Conservation (phyloP, 305 asterid genomes). For the Solanum hybrid region DNA sequence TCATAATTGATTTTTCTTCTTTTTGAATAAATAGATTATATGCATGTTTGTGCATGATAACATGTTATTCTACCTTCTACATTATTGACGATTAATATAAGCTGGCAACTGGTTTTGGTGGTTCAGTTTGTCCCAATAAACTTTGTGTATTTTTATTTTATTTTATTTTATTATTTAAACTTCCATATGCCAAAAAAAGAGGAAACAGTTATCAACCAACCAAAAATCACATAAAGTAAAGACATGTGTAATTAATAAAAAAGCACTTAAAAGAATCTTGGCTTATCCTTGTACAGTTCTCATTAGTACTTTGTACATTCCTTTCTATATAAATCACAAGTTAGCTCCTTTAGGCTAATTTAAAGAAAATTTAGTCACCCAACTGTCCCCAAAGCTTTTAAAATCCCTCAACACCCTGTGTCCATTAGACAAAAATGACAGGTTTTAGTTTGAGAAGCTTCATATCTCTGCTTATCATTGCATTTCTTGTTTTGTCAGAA, state of each 20-base stretch:
- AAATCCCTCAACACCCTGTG: constrained; percentile 1
- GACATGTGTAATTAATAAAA: constrained; percentile 23
- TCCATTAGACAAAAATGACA: constrained; percentile 6
- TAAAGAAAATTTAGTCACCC: too few relatives aligned
- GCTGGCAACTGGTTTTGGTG: too few relatives aligned
- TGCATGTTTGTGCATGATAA: neutral
- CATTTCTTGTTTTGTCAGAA: constrained; percentile 42
- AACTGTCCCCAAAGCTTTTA: constrained; percentile 4
- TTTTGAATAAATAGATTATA: neutral
- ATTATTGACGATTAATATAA: neutral
- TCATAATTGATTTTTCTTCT: neutral
- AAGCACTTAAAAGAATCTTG: neutral
- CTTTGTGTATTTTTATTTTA: too few relatives aligned
- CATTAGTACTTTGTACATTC: neutral
- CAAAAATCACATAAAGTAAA: constrained; percentile 12
- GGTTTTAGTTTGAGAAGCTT: constrained; percentile 32
- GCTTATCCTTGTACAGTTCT: constrained; percentile 2
- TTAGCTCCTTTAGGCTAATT: too few relatives aligned
- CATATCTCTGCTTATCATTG: constrained; percentile 31
- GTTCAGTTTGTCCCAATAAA: too few relatives aligned
- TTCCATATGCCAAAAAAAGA: constrained; percentile 16
- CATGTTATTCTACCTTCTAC: neutral
- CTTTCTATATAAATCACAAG: constrained; percentile 31
- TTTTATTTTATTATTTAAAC: neutral
- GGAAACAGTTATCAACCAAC: constrained; percentile 6